Base-by-base conservation (phyloP, 2,329 filamentous ascomycete genomes). In the Elsinoe perseae region DNA sequence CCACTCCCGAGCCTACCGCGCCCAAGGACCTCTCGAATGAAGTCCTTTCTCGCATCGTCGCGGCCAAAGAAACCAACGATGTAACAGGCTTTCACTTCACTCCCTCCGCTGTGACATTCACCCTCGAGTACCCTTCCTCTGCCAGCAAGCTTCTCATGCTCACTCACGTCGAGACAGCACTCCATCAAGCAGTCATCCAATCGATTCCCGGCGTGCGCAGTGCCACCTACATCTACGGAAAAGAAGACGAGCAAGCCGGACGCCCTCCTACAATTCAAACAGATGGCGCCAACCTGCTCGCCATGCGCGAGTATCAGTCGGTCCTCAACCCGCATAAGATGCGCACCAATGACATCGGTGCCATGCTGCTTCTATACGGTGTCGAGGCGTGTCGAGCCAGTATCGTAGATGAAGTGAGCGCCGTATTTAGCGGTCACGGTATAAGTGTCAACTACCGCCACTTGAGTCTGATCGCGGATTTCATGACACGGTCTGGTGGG, bases 121-220 rank as follows among this genome's bases (percentile, higher is more conserved):
- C 86, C 14, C 81, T 97, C 58, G 89, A 84, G 71, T 96, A 95
- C 68, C 83, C 88, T 61, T 81, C 85, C 40, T 76, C 81, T 42
- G 86, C 86, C 12, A 87, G 92, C 61, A 98, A 98, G 75, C 80
- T 98, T 48, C 81, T 98, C 58, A 93, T 98, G 81, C 83, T 97
- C 58, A 88, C 87, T 65, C 78, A 97, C 57, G 87, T 97, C 56
- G 90, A 97, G 70, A 80, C 84, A 14, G 88, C 88, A 10, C 83
- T 89, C 55, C 82, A 82, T 61, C 83, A 83, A 65, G 85, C 91
- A 0, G 83, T 95, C 55, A 86, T 98, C 61, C 92, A 95, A 69
- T 86, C 91, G 65, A 90, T 97, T 59, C 77, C 82, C 0, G 86
- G 86, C 27, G 82, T 98, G 46, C 82, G 82, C 14, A 76, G 80